Conservation (phyloP, 2,329 filamentous ascomycete genomes). For the Fusarium virguliforme region DNA sequence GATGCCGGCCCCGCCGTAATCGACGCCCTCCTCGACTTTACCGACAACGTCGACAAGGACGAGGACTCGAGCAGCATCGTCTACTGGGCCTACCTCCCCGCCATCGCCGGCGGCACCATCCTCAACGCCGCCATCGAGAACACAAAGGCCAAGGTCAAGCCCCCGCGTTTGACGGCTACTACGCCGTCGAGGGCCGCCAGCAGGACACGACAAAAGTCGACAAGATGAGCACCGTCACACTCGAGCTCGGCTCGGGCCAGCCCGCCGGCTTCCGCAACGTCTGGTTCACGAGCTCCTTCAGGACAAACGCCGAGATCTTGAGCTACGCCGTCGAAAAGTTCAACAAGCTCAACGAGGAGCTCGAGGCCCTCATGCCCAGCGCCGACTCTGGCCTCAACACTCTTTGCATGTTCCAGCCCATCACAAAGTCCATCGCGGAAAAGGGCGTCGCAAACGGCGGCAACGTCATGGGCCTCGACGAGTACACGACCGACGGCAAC, state of each 20-base stretch:
- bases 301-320: constrained; percentile 57
- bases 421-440: constrained; percentile 52
- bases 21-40: constrained; percentile 55
- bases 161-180: constrained; percentile 54
- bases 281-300: constrained; percentile 58
- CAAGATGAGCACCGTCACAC: constrained; percentile 52
- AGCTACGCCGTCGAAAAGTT: constrained; percentile 54
- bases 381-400: constrained; percentile 50
- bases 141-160: constrained; percentile 48
- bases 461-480: constrained; percentile 56
- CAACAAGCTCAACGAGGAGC: constrained; percentile 49
- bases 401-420: constrained; percentile 55
- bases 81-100: constrained; percentile 55
- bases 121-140: constrained; percentile 55
- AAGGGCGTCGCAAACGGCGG: constrained; percentile 54
- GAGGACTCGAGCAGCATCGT: constrained; percentile 55
- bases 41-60: constrained; percentile 53
- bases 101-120: constrained; percentile 50
- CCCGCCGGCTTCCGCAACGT: constrained; percentile 52
- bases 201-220: constrained; percentile 52
- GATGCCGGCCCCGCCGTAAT: constrained; percentile 44
- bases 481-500: constrained; percentile 48
- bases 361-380: constrained; percentile 49
- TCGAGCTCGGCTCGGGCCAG: constrained; percentile 53
- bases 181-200: constrained; percentile 41